Base-by-base conservation (phyloP, 768 basidiomycete genomes). In the Naganishia vishniacii region DNA sequence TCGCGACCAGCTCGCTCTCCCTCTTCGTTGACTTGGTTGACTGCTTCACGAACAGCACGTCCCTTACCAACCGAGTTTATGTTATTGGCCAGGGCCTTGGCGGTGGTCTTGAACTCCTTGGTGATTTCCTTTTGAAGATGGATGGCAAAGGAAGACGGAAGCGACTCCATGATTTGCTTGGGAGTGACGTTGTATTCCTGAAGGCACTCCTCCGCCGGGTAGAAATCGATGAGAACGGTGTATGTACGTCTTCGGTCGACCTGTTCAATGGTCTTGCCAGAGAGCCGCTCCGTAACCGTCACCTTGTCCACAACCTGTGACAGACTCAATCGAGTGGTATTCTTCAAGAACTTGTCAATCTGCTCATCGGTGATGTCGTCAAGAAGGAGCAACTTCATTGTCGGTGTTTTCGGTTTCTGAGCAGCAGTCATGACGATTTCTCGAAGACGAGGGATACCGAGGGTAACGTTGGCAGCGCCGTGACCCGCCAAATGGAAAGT, bases 341-440 rank as follows among this genome's bases (percentile, higher is more conserved):
- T 83, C 77, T 94, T 94, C 82, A 92, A 90, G 80, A 98, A 97
- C 9, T 71, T 69, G 48, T 84, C 84, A 65, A 90, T 79, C 49
- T 88, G 84, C 20, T 81, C 78, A 23, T 80, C 77, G 4, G 83
- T 69, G 28, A 83, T 78, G 28, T 81, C 83, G 0, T 80, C 77
- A 11, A 83, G 81, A 44, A 92, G 81, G 47, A 82, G 83, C 81
- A 98, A 88, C 32, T 81, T 85, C 95, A 99, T 99, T 5, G 91
- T 97, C 7, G 95, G 95, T 1, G 95, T 99, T 77, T 91, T 94
- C 56, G 93, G 94, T 69, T 91, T 88, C 70, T 84, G 84, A 5
- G 94, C 93, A 6, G 95, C 95, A 0, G 94, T 97, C 93, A 98
- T 97, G 70, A 99, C 90, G 72, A 99, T 95, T 80, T 99, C 95